These are phyloP conservation scores for Austroboletus festivus DNA, from an alignment of 768 basidiomycete species.

Conservation along the genomic window DNA sequence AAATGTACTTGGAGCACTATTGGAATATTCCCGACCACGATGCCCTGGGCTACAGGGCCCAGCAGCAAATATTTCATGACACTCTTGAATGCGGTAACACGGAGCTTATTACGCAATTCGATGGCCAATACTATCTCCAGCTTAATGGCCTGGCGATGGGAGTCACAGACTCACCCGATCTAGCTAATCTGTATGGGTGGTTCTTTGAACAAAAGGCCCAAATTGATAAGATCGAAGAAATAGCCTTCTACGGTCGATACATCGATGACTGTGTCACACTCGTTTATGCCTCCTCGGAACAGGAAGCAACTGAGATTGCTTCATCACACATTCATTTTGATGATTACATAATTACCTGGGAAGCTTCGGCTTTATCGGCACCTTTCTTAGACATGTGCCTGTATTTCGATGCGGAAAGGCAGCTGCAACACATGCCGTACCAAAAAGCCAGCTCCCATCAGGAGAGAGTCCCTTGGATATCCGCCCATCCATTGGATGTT, in stretches of 20 bases:
- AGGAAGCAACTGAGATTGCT: neutral
- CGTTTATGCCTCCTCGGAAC: neutral
- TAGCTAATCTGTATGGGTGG: slow-evolving; percentile 11
- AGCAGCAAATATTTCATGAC: neutral
- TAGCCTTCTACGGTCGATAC: neutral
- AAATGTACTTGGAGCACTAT: neutral
- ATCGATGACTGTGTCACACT: slow-evolving; percentile 4
- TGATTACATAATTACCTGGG: neutral
- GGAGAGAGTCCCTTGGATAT: slow-evolving; percentile 7
- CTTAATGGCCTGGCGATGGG: slow-evolving; percentile 6
- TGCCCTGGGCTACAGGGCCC: neutral
- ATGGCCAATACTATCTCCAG: neutral
- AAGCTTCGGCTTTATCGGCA: accelerated
- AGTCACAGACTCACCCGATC: slow-evolving; percentile 11
- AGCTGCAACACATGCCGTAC: neutral
- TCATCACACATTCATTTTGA: neutral
- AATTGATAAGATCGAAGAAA: neutral
- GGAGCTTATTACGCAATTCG: neutral
- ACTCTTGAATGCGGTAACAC: neutral
- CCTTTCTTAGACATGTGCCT: slow-evolving; percentile 5
- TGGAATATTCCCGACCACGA: neutral
- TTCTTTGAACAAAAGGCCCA: neutral
- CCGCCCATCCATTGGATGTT: neutral
- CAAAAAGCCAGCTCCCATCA: neutral
- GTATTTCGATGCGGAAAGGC: accelerated